Evolutionary conservation across 768 basidiomycete genomes (phyloP), one percentile per base, ranked within the genome.

Genomic region (Lentinus tigrinus): DNA sequence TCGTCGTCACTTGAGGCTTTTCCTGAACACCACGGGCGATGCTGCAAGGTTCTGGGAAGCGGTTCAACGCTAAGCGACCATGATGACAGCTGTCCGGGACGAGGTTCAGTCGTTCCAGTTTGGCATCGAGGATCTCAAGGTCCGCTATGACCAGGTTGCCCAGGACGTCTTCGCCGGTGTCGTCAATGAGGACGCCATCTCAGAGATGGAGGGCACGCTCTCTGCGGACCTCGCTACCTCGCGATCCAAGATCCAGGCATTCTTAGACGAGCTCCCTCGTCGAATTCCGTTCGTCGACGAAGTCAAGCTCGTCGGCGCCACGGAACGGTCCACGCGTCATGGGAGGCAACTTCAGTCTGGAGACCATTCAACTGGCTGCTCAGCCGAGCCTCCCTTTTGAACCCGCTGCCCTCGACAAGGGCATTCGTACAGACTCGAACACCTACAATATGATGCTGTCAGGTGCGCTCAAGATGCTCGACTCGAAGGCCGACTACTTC

Each of bases 401-500:
- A 55, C 73, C 85, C 34, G 61, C 77, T 37, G 72, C 74, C 39
- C 73, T 94, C 37, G 88, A 95, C 67, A 80, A 82, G 40, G 74
- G 76, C 53, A 85, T 92, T 57, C 85, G 91, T 28, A 69, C 80
- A 13, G 85, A 91, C 67, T 81, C 81, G 44, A 91, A 93, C 68
- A 72, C 81, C n/a, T 84, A 83, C 64, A 74, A 83, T 48, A 83
- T 92, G 74, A 75, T 81, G 57, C 77, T 92, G 16, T 76, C 76
- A 3, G 84, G 83, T n/a, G 76, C 73, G 27, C 57, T 85, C 36
- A 82, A 85, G 52, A 69, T 66, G 10, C 69, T 92, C 31, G 69
- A 77, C 19, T 77, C 79, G 54, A 77, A 80, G 42, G 73, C 75
- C 14, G 71, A 75, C 28, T 79, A 81, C 60, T 71, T 88, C 56